Conservation (phyloP, 2,329 filamentous ascomycete genomes). For the Verticillium klebahnii region DNA sequence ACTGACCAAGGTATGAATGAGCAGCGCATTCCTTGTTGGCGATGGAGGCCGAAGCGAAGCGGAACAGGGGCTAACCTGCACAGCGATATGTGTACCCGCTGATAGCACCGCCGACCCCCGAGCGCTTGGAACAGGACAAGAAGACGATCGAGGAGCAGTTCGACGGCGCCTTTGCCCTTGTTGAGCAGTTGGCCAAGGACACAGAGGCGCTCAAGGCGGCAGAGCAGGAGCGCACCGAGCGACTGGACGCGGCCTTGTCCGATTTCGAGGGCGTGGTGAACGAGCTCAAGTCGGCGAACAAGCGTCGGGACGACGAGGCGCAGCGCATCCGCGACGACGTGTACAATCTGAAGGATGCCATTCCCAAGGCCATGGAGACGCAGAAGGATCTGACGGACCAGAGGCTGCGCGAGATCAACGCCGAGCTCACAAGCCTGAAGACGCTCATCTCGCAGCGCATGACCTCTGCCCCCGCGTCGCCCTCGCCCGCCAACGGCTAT, state of each 20-base stretch:
- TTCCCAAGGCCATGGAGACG: conserved; percentile 83
- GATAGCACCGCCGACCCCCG: conserved; percentile 87
- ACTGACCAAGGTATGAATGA: conserved; percentile 81
- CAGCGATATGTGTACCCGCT: conserved; percentile 88
- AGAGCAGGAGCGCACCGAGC: conserved; percentile 78
- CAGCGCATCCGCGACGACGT: conserved; percentile 85
- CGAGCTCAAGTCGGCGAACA: conserved; percentile 76
- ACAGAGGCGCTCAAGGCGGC: conserved; percentile 83
- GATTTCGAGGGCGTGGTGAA: conserved; percentile 81
- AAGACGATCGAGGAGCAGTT: conserved; percentile 89
- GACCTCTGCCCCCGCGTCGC: conserved; percentile 29
- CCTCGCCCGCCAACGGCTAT: conserved; percentile 10
- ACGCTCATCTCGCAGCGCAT: conserved; percentile 69
- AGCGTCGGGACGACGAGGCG: conserved; percentile 81
- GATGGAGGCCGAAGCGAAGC: not conserved
- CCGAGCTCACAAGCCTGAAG: conserved; percentile 89
- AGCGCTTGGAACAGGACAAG: conserved; percentile 93
- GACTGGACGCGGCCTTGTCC: conserved; percentile 72
- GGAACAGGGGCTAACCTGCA: conserved; percentile 15
- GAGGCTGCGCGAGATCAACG: conserved; percentile 77
- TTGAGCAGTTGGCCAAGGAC: conserved; percentile 89
- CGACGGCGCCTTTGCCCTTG: conserved; percentile 81
- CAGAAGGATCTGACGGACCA: conserved; percentile 81
- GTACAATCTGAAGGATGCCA: conserved; percentile 71
- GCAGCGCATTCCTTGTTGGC: conserved; percentile 38